A percentile compares a stretch with the other conserved stretches of the same genome.
These are phyloP conservation scores for Cucumis hystrix DNA, from an alignment of 306 rosid genomes.

Conservation along the genomic window DNA sequence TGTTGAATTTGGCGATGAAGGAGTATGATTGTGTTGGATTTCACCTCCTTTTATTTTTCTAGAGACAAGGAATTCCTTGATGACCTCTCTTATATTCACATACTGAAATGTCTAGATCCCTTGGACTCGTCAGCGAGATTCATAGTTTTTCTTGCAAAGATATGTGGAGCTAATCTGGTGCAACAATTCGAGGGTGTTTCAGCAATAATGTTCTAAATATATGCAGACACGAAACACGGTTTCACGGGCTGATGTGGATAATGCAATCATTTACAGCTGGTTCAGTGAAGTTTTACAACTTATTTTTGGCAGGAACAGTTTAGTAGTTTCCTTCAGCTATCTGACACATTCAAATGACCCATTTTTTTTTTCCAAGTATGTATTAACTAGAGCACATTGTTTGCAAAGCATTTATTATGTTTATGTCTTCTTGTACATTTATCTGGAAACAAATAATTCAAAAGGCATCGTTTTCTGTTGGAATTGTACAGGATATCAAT, in stretches of 20 bases:
- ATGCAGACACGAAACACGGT: neutral
- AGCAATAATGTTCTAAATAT: neutral
- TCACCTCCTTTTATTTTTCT: constrained; percentile 8
- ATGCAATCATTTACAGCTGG: constrained; percentile 3
- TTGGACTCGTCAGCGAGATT: neutral
- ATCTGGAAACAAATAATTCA: neutral
- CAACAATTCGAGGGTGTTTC: neutral
- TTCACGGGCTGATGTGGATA: neutral
- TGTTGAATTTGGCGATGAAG: constrained; percentile 59
- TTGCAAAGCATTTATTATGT: neutral
- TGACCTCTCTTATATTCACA: neutral
- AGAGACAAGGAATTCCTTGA: neutral
- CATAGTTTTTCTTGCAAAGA: neutral
- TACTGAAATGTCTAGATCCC: neutral
- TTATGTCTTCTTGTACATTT: neutral
- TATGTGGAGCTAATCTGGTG: neutral
- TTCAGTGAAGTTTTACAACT: neutral
- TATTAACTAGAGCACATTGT: neutral
- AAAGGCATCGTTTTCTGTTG: neutral
- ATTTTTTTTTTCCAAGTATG: neutral
- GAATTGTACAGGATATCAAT: neutral
- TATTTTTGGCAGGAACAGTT: constrained; percentile 1
- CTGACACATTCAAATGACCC: neutral
- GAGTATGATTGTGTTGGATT: constrained; percentile 27
- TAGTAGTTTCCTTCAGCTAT: neutral